Conservation (phyloP, 495 filamentous ascomycete species). For the Aspergillus biplanus region DNA sequence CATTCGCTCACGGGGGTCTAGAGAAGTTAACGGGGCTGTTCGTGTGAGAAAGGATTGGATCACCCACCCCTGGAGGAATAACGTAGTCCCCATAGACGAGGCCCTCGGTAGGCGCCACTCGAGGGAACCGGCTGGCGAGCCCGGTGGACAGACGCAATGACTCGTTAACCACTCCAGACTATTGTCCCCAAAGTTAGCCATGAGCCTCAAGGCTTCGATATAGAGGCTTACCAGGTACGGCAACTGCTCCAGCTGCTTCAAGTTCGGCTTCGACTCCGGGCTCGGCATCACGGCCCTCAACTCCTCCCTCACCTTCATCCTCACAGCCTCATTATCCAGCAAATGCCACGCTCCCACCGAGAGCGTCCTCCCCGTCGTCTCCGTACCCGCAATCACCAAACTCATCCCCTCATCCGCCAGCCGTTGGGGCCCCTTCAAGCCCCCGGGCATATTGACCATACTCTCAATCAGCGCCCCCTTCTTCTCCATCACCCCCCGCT, state of each 20-base stretch:
- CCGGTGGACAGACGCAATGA: conserved; percentile 49
- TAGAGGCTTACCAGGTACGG: conserved; percentile 47
- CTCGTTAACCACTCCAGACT: conserved; percentile 51
- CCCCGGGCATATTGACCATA: conserved; percentile 21
- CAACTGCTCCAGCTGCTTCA: conserved; percentile 51
- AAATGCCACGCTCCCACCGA: conserved; percentile 25
- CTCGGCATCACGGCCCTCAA: conserved; percentile 38
- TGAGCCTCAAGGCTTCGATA: neutral
- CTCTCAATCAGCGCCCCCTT: conserved; percentile 12
- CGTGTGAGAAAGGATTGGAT: neutral
- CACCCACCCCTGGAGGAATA: conserved; percentile 40
- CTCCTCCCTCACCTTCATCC: conserved; percentile 34
- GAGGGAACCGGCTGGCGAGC: conserved; percentile 40
- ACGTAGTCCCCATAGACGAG: conserved; percentile 45
- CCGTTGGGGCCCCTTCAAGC: conserved; percentile 25
- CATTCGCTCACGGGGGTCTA: conserved; percentile 51
- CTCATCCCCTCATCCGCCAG: conserved; percentile 44
- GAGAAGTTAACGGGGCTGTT: conserved; percentile 19
- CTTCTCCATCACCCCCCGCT: no score
- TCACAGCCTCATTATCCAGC: conserved; percentile 11
- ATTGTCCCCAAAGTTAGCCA: neutral
- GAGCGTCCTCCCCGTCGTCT: conserved; percentile 40
- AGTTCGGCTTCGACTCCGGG: conserved; percentile 29
- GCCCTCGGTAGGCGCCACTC: conserved; percentile 44
- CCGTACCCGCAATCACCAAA: conserved; percentile 46